Conservation (phyloP, 106 monocot genomes). For the Dendrobium huoshanense region DNA sequence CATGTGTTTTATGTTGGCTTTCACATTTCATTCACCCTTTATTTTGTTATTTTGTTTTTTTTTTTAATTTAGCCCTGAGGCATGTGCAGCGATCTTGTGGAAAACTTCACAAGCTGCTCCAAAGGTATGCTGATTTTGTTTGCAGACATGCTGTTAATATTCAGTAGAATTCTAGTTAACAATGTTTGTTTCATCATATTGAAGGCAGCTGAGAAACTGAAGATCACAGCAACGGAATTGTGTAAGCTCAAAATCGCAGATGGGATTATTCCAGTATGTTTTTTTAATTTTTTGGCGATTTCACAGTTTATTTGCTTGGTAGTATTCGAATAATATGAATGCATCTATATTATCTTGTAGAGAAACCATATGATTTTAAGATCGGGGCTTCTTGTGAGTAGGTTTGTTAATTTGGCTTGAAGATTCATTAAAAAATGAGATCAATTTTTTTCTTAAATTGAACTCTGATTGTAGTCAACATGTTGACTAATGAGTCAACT, state of each 20-base stretch:
- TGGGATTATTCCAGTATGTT: conserved; percentile 81
- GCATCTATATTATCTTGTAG: conserved; percentile 2
- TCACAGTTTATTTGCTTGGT: neutral
- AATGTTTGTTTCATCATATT: neutral
- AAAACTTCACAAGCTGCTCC: conserved; percentile 75
- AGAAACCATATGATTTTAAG: neutral
- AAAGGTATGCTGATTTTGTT: conserved; percentile 31
- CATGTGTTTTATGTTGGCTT: neutral
- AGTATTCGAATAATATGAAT: neutral
- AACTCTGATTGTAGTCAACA: too few relatives aligned
- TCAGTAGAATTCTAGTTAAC: neutral
- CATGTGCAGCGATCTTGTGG: conserved; percentile 89
- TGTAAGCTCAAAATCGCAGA: conserved; percentile 67
- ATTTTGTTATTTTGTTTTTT: neutral
- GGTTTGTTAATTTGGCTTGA: too few relatives aligned
- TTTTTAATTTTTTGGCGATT: conserved; percentile 5
- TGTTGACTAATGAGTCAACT: too few relatives aligned
- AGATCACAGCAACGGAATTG: conserved; percentile 65
- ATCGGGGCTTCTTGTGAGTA: too few relatives aligned
- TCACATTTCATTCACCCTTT: neutral
- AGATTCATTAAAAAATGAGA: too few relatives aligned
- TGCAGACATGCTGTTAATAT: neutral
- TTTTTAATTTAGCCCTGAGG: conserved; percentile 67
- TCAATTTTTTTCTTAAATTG: too few relatives aligned
- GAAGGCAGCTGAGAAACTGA: conserved; percentile 85